Base-by-base conservation (phyloP, 495 filamentous ascomycete genomes). In the Aspergillus saccharolyticus region DNA sequence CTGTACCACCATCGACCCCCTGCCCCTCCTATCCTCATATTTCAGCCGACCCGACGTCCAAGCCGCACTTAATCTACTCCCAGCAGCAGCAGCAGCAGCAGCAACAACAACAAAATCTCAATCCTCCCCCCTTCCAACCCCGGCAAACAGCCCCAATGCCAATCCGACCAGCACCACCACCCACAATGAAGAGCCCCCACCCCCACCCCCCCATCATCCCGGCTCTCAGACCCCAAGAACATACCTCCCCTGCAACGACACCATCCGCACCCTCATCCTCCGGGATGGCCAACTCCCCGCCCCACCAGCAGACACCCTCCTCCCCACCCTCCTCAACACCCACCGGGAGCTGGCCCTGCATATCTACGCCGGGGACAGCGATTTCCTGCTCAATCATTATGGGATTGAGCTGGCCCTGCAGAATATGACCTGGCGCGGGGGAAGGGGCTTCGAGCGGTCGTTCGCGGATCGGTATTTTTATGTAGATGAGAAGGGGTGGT, bases 351-450 rank as follows among this genome's bases (percentile, higher is more conserved):
- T 75, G 55, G 64, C 66, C 14, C 59, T 77, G 14, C 71, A 76
- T 53, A 44, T 77, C 39, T 77, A 73, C 52, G 66, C 65, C 21
- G 74, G 74, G 17, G 69, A 76, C 42, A 61, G 66, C 62, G 74
- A 77, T 58, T 66, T 76, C 64, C 44, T 76, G 30, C 57, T 74
- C 56, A 77, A 75, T 42, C 71, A 76, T 59, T 49, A 71, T 24
- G 76, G 74, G 8, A 63, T 60, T 5, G 68, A 76, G 44, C 55
- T 76, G 17, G 60, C 58, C 10, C 61, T 77, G n/a, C 70, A 76
- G 59, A 77, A 77, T 49, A 76, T 78, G 74, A 75, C 61, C n/a
- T 63, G 54, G 54, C 42, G 55, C 6, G 68, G 70, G 12, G 63
- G 53, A 3, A 70, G 72, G 60, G 71, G 70, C 2, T 74, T 71